Evolutionary conservation across 148 eudicot genomes (phyloP).

Genomic region (Amaranthus palmeri): DNA sequence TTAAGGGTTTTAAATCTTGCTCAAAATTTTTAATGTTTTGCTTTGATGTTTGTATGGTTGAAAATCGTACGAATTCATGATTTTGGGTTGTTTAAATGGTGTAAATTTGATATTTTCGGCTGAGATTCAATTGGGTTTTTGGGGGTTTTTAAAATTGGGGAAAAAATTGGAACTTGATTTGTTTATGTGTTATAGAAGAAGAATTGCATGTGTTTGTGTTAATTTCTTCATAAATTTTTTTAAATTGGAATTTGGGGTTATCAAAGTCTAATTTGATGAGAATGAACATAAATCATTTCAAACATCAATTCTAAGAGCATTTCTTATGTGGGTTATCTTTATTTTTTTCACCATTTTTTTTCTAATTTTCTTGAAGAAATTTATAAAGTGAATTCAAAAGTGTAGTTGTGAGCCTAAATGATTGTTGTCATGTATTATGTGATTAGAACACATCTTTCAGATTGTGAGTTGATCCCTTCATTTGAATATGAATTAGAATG

Average conservation of each 20-base stretch:
- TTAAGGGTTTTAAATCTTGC: not conserved
- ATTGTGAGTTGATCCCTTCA: no score
- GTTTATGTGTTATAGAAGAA: constrained; percentile 4
- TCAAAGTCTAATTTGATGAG: constrained; percentile 1
- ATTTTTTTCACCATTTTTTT: not conserved
- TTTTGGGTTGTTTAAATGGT: not conserved
- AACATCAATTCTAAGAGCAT: not conserved
- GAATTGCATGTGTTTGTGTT: not conserved
- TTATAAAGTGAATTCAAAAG: not conserved
- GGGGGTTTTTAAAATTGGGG: not conserved
- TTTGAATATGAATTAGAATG: not conserved
- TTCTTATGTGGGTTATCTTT: not conserved
- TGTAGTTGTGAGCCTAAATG: not conserved
- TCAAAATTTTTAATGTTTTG: not conserved
- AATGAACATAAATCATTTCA: not conserved
- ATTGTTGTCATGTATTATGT: not conserved
- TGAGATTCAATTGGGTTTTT: constrained; percentile 4
- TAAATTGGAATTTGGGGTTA: not conserved
- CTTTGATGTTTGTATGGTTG: not conserved
- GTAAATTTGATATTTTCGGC: constrained; percentile 6
- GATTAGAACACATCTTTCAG: not conserved
- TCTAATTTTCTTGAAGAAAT: not conserved
- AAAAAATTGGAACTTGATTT: constrained; percentile 13
- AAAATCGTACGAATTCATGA: not conserved
- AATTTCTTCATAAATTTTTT: not conserved